Evolutionary conservation across 1,139 yeast species (phyloP).

Genomic region (Hyphopichia wangnamkhiaoensis): DNA sequence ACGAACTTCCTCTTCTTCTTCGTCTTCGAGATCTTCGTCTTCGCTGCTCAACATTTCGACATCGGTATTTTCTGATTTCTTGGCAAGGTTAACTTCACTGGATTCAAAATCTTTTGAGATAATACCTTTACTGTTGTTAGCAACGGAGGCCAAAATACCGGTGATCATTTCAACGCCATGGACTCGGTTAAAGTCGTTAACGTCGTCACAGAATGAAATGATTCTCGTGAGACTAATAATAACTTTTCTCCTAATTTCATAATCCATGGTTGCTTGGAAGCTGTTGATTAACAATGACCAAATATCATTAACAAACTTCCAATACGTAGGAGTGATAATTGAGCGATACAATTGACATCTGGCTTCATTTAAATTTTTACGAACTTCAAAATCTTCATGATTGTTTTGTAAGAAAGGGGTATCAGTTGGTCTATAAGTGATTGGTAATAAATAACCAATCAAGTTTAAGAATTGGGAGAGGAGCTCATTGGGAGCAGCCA

Average conservation of each 20-base stretch:
- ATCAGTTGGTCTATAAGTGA: conserved; percentile 27
- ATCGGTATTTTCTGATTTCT: conserved; percentile 8
- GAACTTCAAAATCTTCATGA: conserved; percentile 27
- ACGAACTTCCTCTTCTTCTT: not conserved
- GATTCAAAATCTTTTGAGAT: conserved; percentile 17
- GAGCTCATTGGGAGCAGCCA: conserved; percentile 73
- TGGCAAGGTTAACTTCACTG: not conserved
- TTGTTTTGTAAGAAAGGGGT: conserved; percentile 34
- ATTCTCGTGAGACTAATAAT: conserved; percentile 60
- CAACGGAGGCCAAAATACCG: conserved; percentile 65
- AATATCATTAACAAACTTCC: conserved; percentile 48
- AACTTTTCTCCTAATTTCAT: conserved; percentile 60
- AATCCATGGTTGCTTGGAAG: conserved; percentile 76
- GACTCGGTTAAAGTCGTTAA: conserved; percentile 19
- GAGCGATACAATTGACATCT: conserved; percentile 27
- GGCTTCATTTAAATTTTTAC: conserved; percentile 23
- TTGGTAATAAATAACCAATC: conserved; percentile 60
- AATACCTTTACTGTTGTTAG: conserved; percentile 55
- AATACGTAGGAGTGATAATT: conserved; percentile 27
- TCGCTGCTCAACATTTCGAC: conserved; percentile 12
- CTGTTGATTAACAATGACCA: conserved; percentile 67
- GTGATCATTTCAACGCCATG: conserved; percentile 35
- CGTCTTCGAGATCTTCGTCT: conserved; percentile 9
- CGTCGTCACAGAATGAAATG: conserved; percentile 28
- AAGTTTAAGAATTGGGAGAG: conserved; percentile 57